Base-by-base conservation (phyloP, 2,329 filamentous ascomycete genomes). In the Fusarium abutilonis region DNA sequence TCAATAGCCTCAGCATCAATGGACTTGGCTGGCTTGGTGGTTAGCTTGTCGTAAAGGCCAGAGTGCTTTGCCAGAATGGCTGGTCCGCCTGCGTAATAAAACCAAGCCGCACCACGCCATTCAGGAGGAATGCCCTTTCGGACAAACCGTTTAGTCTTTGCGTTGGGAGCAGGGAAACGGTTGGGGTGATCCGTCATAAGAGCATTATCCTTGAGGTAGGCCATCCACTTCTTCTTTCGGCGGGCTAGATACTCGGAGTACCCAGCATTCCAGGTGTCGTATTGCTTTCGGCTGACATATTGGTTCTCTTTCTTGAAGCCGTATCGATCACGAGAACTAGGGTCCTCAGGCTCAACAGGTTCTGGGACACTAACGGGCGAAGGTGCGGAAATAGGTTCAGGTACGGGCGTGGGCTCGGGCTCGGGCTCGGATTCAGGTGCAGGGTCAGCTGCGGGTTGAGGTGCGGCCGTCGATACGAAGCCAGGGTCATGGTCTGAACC, bases 31-130 rank as follows among this genome's bases (percentile, higher is more conserved):
- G 80, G 78, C 57, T 85, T 82, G 52, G 83, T 79, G 29, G 95
- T 80, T 35, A 96, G 79, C 48, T 87, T 82, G 48, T 87, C 84
- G 73, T 97, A 98, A 14, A 94, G 79, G 1, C 91, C 91, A 6
- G 87, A 84, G 68, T 96, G 86, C 70, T 91, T 89, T 47, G 87
- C 85, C 57, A 97, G 75, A 64, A 92, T 89, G 41, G 88, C 87
- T 21, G 92, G 92, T 1, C 94, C 94, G 17, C 92, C 92, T 10
- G 93, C 92, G 73, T 97, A 98, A 78, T 91, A 97, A 75, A 96
- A 98, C 94, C 94, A 98, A 41, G 94, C 94, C 6, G 91, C 90
- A n/a, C 94, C 94, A 70, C 94, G 87, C 87, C 93, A 96, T 65
- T 97, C 92, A 0, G 93, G 92, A 4, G 94, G 94, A 45, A 97